Evolutionary conservation across 192 early-diverging fungal genomes (phyloP).

Genomic region (Polychytrium aggregatum): DNA sequence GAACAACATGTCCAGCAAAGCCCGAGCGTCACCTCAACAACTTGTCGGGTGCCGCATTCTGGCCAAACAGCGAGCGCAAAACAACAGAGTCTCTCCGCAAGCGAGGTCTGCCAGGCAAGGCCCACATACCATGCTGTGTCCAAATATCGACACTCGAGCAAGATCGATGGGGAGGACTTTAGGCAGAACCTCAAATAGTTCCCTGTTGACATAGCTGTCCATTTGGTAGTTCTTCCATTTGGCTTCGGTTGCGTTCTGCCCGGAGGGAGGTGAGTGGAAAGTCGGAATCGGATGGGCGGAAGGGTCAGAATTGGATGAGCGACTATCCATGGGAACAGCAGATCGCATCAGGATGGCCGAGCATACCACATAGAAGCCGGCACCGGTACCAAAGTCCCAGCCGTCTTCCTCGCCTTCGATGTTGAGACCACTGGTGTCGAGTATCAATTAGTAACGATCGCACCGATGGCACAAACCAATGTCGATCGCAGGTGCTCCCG

Average conservation of each 20-base stretch:
- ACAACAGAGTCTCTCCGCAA: neutral
- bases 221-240: conserved; percentile 76
- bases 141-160: conserved; percentile 15
- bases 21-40: too few relatives aligned
- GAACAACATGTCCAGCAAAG: too few relatives aligned
- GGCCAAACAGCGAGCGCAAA: too few relatives aligned
- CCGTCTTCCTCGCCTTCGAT: conserved; percentile 63
- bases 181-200: conserved; percentile 52
- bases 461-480: too few relatives aligned
- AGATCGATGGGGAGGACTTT: conserved; percentile 43
- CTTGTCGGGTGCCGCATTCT: too few relatives aligned
- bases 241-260: conserved; percentile 60
- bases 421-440: conserved; percentile 44
- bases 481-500: too few relatives aligned
- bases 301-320: too few relatives aligned
- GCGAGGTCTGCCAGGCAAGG: neutral
- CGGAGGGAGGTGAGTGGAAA: conserved; percentile 57
- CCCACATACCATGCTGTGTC: conserved; percentile 28
- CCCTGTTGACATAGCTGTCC: conserved; percentile 70
- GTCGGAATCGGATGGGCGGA: too few relatives aligned
- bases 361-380: conserved; percentile 33
- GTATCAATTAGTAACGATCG: too few relatives aligned
- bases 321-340: conserved; percentile 23
- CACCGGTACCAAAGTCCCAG: conserved; percentile 58
- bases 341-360: neutral